Evolutionary conservation across 1,284 basidiomycete genomes (phyloP), one percentile per base, ranked within the genome.

Genomic region (Fomitopsis pinicola): DNA sequence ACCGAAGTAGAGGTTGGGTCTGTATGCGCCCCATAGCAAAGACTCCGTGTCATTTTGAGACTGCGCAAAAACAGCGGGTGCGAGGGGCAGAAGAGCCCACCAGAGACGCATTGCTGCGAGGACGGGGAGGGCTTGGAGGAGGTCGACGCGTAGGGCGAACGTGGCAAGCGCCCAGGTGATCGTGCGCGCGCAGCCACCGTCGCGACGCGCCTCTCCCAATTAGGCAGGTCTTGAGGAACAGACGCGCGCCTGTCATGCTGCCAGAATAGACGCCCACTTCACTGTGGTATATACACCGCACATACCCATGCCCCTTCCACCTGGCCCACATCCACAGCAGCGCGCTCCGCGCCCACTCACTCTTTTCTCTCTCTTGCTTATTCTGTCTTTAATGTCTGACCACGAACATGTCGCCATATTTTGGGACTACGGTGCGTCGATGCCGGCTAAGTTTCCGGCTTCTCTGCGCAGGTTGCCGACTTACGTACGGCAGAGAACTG

Each of bases 1-100:
- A 35, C 95, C 95, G 75, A 98, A 97, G 78, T 97, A 98, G 35
- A 97, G 82, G 70, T 94, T 93, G 1, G 95, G 94, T 44, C 95
- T 81, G 73, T 96, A 97, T 0, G 91, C 81, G 3, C 94, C 94
- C 95, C 95, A 97, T 67, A 94, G 74, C n/a, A 94, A 75, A 8
- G 88, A 86, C 62, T 87, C 81, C 55, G 89, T 84, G 35, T 70
- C 75, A 67, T 82, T 80, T 22, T 64, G 57, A 12, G 71, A 58
- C 36, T 68, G 66, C 1, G 72, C 67, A 19, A 71, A 56, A 22
- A 67, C 71, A 1, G 66, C 52, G 10, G 70, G 69, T 8, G 65
- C 63, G 8, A 76, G 58, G 22, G 71, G 65, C 1, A 75, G 63
- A 42, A 75, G 64, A 28, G 73, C 65, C 71, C 72, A 73, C 45